Evolutionary conservation across 2,329 filamentous ascomycete genomes (phyloP).

Genomic region (Paraphaeosphaeria minitans): DNA sequence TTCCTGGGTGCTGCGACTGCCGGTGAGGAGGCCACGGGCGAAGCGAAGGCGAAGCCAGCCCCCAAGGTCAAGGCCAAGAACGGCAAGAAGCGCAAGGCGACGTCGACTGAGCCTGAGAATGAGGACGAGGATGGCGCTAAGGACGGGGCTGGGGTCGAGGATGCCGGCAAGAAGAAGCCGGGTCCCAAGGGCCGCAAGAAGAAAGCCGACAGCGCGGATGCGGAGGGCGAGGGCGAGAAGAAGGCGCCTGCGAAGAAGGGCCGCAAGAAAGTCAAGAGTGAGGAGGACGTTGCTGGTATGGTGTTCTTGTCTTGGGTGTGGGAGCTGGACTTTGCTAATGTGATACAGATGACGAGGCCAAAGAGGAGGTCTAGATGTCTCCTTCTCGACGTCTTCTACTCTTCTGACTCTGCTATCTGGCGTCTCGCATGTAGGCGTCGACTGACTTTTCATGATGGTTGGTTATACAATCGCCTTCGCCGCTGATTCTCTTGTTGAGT

Average conservation of each 20-base stretch:
- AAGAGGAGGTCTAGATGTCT: background rate
- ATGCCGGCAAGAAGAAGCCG: constrained; percentile 18
- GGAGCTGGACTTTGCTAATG: background rate
- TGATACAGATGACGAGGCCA: background rate
- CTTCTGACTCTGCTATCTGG: too few species aligned
- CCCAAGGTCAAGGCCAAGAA: constrained; percentile 14
- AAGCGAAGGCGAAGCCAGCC: constrained; percentile 4
- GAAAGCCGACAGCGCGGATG: constrained; percentile 4
- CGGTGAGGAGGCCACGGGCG: constrained; percentile 1
- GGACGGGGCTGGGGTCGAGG: constrained; percentile 12
- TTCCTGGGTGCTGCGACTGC: constrained; percentile 23
- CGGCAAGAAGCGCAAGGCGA: constrained; percentile 33
- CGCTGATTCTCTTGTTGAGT: constrained; percentile 3
- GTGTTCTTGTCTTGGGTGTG: too few species aligned
- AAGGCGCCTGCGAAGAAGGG: constrained; percentile 21
- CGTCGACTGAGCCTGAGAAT: constrained; percentile 7
- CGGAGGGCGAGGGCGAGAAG: constrained; percentile 10
- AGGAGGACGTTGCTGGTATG: constrained; percentile 12
- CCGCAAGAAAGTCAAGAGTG: constrained; percentile 28
- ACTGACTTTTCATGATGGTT: too few species aligned
- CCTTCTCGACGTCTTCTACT: background rate
- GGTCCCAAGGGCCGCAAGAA: constrained; percentile 16
- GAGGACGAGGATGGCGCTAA: constrained; percentile 11
- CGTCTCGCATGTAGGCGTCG: too few species aligned
- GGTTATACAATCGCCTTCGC: background rate